Evolutionary conservation across 805 yeast genomes (phyloP), one percentile per base, ranked within the genome.

Genomic region (Torulaspora microellipsoides): DNA sequence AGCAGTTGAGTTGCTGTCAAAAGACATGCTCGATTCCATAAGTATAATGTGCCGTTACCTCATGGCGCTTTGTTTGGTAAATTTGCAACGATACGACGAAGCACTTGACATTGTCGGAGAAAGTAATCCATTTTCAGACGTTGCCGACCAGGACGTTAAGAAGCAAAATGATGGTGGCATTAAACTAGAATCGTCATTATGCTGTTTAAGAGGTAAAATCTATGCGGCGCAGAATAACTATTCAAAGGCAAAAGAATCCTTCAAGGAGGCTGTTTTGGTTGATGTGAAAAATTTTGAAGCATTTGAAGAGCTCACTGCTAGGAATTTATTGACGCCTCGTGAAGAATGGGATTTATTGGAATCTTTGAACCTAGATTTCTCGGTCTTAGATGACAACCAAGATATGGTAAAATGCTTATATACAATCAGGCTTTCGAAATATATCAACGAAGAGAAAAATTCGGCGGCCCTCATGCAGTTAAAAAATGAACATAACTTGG

Each of bases 261-360:
- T 80, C 55, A 80, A 81, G 57, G 96, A 88, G 57, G 96, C 98
- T 1, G 80, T 90, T 0, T 54, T 78, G 52, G 87, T 86, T 1
- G 98, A 91, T 63, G 89, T 85, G 7, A 87, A 89, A 62, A 93
- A 97, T 64, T 91, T 72, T 62, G 99, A 91, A 53, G 97, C 98
- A 0, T 88, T 88, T 60, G 78, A 85, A 54, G 89, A 85, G 58
- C 72, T 91, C 39, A 75, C 85, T 1, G 67, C 75, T 34, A 83
- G 84, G 53, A 83, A 82, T 56, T 73, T 88, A 54, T 67, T 91
- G 65, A 77, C 93, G 0, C 95, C 97, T 0, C 64, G 70, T 13
- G 97, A 91, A 57, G 95, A 89, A 65, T 85, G 95, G 93, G 87
- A 83, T 30, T 74, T 93, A 30, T 61, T 89, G 8, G 68, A 75